Evolutionary conservation across 805 yeast species (phyloP).

Genomic region (Maudiozyma pseudohumilis): DNA sequence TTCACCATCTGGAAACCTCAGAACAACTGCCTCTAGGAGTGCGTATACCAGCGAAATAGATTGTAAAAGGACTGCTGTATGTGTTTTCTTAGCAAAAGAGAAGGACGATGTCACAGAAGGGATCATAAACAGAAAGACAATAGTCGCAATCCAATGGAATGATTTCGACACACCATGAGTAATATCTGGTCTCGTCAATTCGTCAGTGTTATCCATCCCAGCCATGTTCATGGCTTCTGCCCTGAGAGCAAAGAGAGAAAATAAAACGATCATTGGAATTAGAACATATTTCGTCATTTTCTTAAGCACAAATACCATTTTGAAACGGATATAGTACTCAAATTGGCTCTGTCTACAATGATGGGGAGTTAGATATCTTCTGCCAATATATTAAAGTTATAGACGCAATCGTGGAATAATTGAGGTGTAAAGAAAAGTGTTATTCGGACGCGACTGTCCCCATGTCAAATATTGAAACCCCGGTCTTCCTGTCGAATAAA

Average conservation of each 20-base stretch:
- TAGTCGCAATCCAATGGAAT: constrained; percentile 54
- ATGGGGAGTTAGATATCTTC: no score
- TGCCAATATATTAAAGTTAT: no score
- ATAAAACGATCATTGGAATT: no score
- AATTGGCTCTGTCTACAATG: no score
- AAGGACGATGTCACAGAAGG: constrained; percentile 50
- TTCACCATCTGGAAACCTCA: constrained; percentile 53
- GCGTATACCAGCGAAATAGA: constrained; percentile 40
- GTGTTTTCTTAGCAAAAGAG: constrained; percentile 44
- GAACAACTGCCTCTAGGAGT: constrained; percentile 43
- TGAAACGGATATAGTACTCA: no score
- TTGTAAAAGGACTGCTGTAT: constrained; percentile 39
- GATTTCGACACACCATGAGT: constrained; percentile 43
- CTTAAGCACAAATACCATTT: no score
- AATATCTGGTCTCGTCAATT: constrained; percentile 30
- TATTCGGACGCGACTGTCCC: no score
- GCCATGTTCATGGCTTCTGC: neutral
- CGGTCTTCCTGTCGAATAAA: no score
- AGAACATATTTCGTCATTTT: no score
- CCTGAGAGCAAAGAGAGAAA: neutral
- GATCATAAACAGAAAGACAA: constrained; percentile 37
- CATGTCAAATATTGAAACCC: no score
- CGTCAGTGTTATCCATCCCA: constrained; percentile 21
- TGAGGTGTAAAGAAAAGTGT: no score
- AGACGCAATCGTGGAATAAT: no score